Evolutionary conservation across 352 stramenopile genomes (phyloP), one percentile per base, ranked within the genome.

Genomic region (Phytophthora pluvialis): DNA sequence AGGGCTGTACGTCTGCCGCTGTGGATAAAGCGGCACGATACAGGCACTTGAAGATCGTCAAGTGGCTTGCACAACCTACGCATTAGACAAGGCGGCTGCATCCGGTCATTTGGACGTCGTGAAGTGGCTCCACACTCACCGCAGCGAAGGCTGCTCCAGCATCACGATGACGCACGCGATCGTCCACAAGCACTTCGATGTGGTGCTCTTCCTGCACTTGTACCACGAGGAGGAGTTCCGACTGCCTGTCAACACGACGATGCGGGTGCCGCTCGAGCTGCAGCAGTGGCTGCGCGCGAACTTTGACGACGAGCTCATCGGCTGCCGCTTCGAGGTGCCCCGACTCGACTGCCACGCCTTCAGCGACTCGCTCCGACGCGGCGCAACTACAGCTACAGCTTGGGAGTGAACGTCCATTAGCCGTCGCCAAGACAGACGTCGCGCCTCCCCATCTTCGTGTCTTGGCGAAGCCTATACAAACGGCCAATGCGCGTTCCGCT

Each of bases 121-220:
- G 2, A 67, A 63, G 31, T 56, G 56, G 63, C 42, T 72, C 5
- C n/a, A 55, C 9, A 31, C 40, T 38, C 53, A 60, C 28, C 51
- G 57, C 16, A 29, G 5, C 18, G 57, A 68, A 50, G 43, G 57
- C 4, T 60, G 64, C 39, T 59, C 50, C 12, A 43, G 18, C 2
- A 26, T 28, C n/a, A 49, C 57, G 2, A 62, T 72, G 50, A 53
- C 31, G 5, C 29, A 16, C 8, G 64, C 57, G 1, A 40, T 58
- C 28, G 9, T 18, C 9, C 5, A 18, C 7, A n/a, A 15, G 5
- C 57, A 67, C 16, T 65, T 72, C 4, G 52, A 69, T 5, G 52
- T 73, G 4, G 26, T 59, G n/a, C 0, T 66, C 11, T 73, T 53
- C 32, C 29, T 73, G n/a, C 52, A 73, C 25, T 18, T 36, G 18